Evolutionary conservation across 2,329 filamentous ascomycete genomes (phyloP).

Genomic region (Coniochaeta pulveracea): DNA sequence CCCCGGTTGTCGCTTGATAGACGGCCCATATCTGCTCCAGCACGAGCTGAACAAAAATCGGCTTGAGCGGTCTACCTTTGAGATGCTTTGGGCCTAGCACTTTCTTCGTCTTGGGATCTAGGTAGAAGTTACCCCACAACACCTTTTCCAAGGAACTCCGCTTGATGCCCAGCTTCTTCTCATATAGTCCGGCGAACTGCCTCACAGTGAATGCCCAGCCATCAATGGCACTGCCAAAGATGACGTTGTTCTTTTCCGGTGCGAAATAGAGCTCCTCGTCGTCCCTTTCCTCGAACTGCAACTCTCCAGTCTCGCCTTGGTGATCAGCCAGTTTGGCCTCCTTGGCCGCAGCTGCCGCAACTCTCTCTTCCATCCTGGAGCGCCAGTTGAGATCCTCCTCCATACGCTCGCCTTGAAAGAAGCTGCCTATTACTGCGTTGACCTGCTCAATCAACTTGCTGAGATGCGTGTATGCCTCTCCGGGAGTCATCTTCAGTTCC

Average conservation of each 20-base stretch:
- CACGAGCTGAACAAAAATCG: slow-evolving; percentile 95
- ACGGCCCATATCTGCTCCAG: slow-evolving; percentile 94
- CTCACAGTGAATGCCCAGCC: slow-evolving; percentile 98
- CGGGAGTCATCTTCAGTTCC: slow-evolving; percentile 86
- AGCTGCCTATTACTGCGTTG: slow-evolving; percentile 93
- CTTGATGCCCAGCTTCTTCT: slow-evolving; percentile 95
- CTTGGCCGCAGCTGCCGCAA: slow-evolving; percentile 58
- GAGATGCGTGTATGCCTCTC: slow-evolving; percentile 80
- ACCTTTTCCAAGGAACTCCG: slow-evolving; percentile 80
- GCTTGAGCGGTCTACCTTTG: slow-evolving; percentile 83
- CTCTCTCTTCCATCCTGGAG: slow-evolving; percentile 79
- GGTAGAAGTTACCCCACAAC: slow-evolving; percentile 91
- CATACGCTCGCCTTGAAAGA: slow-evolving; percentile 97
- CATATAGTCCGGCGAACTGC: slow-evolving; percentile 87
- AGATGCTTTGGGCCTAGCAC: slow-evolving; percentile 84
- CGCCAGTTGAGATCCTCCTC: slow-evolving; percentile 96
- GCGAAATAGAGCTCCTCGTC: slow-evolving; percentile 98
- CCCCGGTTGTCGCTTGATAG: slow-evolving; percentile 80
- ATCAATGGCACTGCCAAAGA: slow-evolving; percentile 94
- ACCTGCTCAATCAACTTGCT: slow-evolving; percentile 88
- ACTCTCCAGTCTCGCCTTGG: slow-evolving; percentile 42
- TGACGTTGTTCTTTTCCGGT: slow-evolving; percentile 97
- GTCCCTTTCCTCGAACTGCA: slow-evolving; percentile 77
- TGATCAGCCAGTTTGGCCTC: slow-evolving; percentile 36
- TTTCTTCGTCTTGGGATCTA: slow-evolving; percentile 95